These are phyloP conservation scores for Eucalyptus lansdowneana DNA, from an alignment of 345 rosid genomes.

Conservation along the genomic window DNA sequence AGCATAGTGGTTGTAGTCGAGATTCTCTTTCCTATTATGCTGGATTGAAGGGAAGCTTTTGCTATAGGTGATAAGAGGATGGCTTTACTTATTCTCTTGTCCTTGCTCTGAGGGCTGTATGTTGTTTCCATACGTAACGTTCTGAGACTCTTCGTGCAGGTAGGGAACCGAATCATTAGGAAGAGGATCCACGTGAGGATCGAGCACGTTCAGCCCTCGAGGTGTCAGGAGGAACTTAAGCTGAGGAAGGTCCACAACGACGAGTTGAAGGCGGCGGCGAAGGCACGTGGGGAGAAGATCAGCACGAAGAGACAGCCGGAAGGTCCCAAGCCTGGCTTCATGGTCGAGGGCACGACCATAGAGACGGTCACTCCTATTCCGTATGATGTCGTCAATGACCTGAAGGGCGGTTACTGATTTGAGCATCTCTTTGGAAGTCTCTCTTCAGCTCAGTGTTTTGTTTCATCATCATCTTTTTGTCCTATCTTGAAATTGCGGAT, in stretches of 20 bases:
- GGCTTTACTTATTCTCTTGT: neutral
- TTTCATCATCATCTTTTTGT: neutral
- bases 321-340: constrained; percentile 82
- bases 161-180: constrained; percentile 53
- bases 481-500: neutral
- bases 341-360: constrained; percentile 73
- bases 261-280: constrained; percentile 59
- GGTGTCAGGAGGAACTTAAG: constrained; percentile 58
- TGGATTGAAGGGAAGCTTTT: neutral
- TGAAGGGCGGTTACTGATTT: constrained; percentile 63
- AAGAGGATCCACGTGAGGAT: constrained; percentile 77
- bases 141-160: constrained; percentile 5
- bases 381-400: constrained; percentile 79
- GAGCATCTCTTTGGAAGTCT: neutral
- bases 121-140: neutral
- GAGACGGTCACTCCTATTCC: constrained; percentile 84
- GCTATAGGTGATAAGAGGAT: neutral
- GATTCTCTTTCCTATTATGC: neutral
- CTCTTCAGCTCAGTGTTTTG: neutral
- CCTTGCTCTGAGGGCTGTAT: neutral
- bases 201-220: constrained; percentile 65
- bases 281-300: constrained; percentile 48
- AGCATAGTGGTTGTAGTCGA: neutral
- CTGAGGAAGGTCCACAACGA: constrained; percentile 49
- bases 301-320: constrained; percentile 76